phyloP scores from a whole-genome alignment of 2,329 filamentous ascomycete species.

The Chaetomiaceae sp. region DNA sequence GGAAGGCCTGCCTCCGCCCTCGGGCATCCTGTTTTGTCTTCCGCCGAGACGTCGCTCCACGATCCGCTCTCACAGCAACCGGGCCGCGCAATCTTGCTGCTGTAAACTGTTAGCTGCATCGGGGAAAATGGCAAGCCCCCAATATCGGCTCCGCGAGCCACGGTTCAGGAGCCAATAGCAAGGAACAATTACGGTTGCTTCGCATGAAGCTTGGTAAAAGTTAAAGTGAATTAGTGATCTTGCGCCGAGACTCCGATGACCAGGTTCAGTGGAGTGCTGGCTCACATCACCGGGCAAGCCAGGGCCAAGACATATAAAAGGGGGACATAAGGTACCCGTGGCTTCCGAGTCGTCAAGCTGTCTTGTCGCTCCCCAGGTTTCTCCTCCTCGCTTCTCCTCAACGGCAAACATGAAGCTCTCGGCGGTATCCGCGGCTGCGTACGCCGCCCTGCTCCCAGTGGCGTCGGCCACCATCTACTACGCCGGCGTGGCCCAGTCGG shows the following conservation, averaged over 20 bases:
- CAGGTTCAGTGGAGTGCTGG: no score
- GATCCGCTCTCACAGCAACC: neutral
- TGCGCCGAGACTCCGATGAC: neutral
- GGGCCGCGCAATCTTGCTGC: neutral
- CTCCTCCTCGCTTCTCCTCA: neutral
- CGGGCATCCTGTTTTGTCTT: slow-evolving; percentile 1
- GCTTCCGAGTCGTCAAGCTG: neutral
- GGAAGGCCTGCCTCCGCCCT: slow-evolving; percentile 21
- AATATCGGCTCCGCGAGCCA: slow-evolving; percentile 5
- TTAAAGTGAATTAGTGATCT: neutral
- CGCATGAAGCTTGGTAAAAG: neutral
- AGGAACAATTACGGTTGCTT: neutral
- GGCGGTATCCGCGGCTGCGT: slow-evolving; percentile 12
- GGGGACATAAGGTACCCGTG: neutral
- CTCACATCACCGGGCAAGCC: no score
- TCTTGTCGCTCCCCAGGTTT: neutral
- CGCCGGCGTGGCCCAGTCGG: slow-evolving; percentile 44
- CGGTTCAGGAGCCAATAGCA: neutral
- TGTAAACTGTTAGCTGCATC: neutral
- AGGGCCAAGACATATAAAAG: no score
- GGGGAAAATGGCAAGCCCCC: neutral
- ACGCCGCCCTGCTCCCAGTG: slow-evolving; percentile 22
- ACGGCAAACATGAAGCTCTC: slow-evolving; percentile 26
- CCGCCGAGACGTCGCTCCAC: slow-evolving; percentile 7
- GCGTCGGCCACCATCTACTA: slow-evolving; percentile 43